Evolutionary conservation across 805 yeast genomes (phyloP).

Genomic region (Candida nanaspora): DNA sequence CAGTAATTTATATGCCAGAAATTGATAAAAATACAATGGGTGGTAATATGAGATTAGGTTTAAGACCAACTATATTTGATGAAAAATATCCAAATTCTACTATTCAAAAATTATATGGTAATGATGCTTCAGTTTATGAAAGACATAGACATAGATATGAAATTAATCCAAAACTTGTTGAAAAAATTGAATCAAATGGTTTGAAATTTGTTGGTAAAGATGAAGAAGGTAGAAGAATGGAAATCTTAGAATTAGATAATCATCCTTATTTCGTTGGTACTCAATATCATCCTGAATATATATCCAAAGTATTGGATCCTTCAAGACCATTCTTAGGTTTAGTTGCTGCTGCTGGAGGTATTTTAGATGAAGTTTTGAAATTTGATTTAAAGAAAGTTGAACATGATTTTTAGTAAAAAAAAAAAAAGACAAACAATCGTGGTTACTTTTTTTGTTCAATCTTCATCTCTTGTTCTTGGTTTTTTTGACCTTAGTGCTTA

Average conservation of each 20-base stretch:
- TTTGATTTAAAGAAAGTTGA: slow-evolving; percentile 23
- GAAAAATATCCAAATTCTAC: slow-evolving; percentile 49
- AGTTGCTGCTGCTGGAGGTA: slow-evolving; percentile 89
- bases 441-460: too few relatives aligned
- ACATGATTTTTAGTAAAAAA: slow-evolving; percentile 21
- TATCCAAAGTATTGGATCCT: slow-evolving; percentile 94
- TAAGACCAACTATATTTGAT: slow-evolving; percentile 82
- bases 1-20: slow-evolving; percentile 97
- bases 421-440: too few relatives aligned
- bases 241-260: slow-evolving; percentile 74
- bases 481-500: too few relatives aligned
- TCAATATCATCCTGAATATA: slow-evolving; percentile 97
- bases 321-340: slow-evolving; percentile 94
- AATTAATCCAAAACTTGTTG: slow-evolving; percentile 80
- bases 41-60: slow-evolving; percentile 98
- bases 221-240: slow-evolving; percentile 88
- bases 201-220: slow-evolving; percentile 90
- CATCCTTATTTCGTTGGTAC: slow-evolving; percentile 93
- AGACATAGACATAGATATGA: slow-evolving; percentile 99
- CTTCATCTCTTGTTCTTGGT: too few relatives aligned
- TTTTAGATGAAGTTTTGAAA: slow-evolving; percentile 58
- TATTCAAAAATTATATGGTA: slow-evolving; percentile 75
- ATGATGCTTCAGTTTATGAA: slow-evolving; percentile 61
- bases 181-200: slow-evolving; percentile 67
- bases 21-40: slow-evolving; percentile 93